Evolutionary conservation across 495 filamentous ascomycete genomes (phyloP).

Genomic region (Penicillium malachiteum): DNA sequence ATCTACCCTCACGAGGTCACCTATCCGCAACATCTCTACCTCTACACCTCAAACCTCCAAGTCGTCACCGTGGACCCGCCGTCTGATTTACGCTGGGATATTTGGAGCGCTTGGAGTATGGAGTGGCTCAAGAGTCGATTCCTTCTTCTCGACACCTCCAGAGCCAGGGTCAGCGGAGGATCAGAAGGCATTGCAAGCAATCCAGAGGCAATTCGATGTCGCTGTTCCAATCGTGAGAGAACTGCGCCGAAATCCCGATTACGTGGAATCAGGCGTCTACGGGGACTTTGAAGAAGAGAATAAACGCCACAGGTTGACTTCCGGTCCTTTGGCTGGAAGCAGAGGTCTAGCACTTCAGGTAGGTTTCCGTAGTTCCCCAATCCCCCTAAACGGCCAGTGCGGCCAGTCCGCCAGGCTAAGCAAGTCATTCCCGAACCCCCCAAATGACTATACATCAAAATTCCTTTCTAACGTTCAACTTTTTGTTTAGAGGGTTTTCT

Average conservation of each 20-base stretch:
- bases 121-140: slow-evolving; percentile 25
- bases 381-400: slow-evolving; percentile 1
- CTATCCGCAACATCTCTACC: slow-evolving; percentile 27
- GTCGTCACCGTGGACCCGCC: slow-evolving; percentile 34
- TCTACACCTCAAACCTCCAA: slow-evolving; percentile 15
- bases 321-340: slow-evolving; percentile 41
- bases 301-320: slow-evolving; percentile 35
- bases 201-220: slow-evolving; percentile 31
- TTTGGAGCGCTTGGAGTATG: slow-evolving; percentile 36
- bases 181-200: slow-evolving; percentile 17
- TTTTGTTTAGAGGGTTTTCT: slow-evolving; percentile 46
- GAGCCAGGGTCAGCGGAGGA: slow-evolving; percentile 36
- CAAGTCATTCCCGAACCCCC: slow-evolving; percentile 8
- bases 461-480: slow-evolving; percentile 21
- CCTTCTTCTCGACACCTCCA: slow-evolving; percentile 28
- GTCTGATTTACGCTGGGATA: slow-evolving; percentile 35
- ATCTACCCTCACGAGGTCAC: not conserved
- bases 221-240: slow-evolving; percentile 53
- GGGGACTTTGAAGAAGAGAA: slow-evolving; percentile 41
- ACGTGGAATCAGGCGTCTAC: slow-evolving; percentile 56
- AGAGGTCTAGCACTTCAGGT: slow-evolving; percentile 46
- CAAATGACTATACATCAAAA: slow-evolving; percentile 21
- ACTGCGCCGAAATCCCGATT: slow-evolving; percentile 53
- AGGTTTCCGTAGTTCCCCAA: slow-evolving; percentile 11
- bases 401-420: not conserved